Evolutionary conservation across 2,329 filamentous ascomycete species (phyloP), one percentile per base, ranked within the genome.

Genomic region (Fusarium sterilihyphosum): DNA sequence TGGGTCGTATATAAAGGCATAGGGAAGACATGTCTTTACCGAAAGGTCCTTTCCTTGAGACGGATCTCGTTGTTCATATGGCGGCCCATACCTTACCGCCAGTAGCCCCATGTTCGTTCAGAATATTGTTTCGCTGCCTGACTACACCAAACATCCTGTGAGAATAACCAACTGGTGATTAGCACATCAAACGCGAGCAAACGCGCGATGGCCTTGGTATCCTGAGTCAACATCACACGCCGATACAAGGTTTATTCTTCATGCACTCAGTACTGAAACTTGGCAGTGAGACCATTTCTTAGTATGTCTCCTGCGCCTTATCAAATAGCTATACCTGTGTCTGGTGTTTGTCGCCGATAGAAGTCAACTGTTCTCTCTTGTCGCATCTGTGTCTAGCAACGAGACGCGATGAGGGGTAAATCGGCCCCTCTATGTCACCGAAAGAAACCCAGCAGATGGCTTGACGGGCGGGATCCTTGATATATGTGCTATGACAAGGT

Each of bases 331-430:
- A 22, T 31, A 24, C n/a, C 11, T 61, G 22, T 53, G 35, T 59
- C 53, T 53, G 38, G 44, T n/a, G 20, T 26, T 16, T 31, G 46
- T 52, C 13, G 26, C 41, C 26, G 31, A 46, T 43, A 58, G 58
- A 44, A 47, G 43, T 31, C 24, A 37, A 41, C 53, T 53, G 57
- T 70, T 65, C 44, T 60, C 64, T 73, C 72, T 69, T 74, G 59
- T 62, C 64, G 67, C 68, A 69, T 67, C 44, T 58, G 20, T 29
- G n/a, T 29, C 56, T 37, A n/a, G 40, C 52, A 53, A 50, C 37
- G 40, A 44, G 43, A 67, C 56, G 40, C 52, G 57, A 69, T 61
- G 67, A 74, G 72, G 72, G 72, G 68, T 67, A 70, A 52, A 50
- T 16, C 43, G 40, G 57, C 70, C 73, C 67, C 70, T 68, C 66